Base-by-base conservation (phyloP, 352 stramenopile genomes). In the Globisporangium rhizosaccharum region DNA sequence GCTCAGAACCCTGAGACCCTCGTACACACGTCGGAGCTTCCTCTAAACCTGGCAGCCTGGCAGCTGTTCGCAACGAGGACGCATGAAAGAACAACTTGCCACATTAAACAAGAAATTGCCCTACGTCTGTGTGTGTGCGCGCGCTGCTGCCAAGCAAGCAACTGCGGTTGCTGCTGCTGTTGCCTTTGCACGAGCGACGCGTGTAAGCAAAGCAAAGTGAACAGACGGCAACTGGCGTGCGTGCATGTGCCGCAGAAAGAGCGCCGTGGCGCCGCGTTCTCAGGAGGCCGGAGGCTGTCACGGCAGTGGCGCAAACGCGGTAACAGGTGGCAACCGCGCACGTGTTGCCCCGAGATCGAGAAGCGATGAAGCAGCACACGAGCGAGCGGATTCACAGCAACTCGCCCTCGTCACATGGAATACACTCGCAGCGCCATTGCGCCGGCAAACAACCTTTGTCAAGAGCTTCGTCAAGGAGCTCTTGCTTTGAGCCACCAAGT, bases 201-300 rank as follows among this genome's bases (percentile, higher is more conserved):
- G 41, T 20, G 15, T 7, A 20, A 4, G 5, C 15, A 39, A 46
- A 10, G 15, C 14, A n/a, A 46, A 5, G 18, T 46, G 41, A 18
- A 39, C 33, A 39, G 33, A 12, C 33, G 8, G 33, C 33, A 12
- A n/a, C 41, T 46, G 41, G 41, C 41, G 41, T 41, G 53, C 41
- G 25, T 51, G 53, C 41, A 25, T 50, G 20, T 10, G 20, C 17
- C 26, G 46, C 20, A 41, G 41, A 20, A n/a, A 18, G 41, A 20
- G 41, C 39, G 39, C 18, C 39, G 39, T 14, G 10, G 33, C 33
- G 15, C 25, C 28, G 53, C 20, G 53, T 58, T 58, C 53, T 58
- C 53, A 58, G 53, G 53, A 58, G 41, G 28, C 26, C 53, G 48
- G 53, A 58, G 45, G 3, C 26, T 51, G 53, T 58, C 53, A 58